Conservation (phyloP, 441 rosid genomes). For the Syzygium syzygioides region DNA sequence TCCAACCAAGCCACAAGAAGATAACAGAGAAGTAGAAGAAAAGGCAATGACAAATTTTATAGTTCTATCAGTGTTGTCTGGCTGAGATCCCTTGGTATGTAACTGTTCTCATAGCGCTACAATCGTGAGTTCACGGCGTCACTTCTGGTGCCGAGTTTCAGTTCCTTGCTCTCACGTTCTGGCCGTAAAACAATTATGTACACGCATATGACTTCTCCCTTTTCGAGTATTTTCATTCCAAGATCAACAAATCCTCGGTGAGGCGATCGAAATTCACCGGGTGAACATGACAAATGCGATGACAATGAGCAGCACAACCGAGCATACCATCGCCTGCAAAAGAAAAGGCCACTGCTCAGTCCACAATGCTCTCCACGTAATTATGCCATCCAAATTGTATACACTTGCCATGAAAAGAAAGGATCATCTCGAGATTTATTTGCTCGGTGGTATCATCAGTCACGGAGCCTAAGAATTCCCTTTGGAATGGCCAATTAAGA, state of each 20-base stretch:
- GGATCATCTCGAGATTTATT: neutral
- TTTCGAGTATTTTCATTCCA: neutral
- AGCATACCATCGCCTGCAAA: conserved; percentile 71
- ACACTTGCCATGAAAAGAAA: neutral
- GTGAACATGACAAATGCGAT: conserved; percentile 19
- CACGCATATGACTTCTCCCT: conserved; percentile 8
- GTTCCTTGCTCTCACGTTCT: neutral
- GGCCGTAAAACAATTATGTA: conserved; percentile 7
- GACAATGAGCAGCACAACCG: conserved; percentile 43
- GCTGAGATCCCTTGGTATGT: neutral
- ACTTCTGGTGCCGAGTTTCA: neutral
- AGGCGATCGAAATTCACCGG: neutral
- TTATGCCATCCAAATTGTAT: neutral
- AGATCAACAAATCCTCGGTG: neutral
- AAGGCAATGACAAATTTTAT: neutral
- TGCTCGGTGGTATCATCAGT: neutral
- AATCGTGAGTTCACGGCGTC: neutral
- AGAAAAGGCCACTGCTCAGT: neutral
- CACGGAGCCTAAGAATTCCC: neutral
- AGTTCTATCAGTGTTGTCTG: neutral
- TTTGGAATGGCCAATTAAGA: neutral
- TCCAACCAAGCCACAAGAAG: neutral
- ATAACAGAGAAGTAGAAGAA: neutral
- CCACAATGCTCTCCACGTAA: neutral
- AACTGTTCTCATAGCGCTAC: neutral